Base-by-base conservation (phyloP, 176 grass and related monocot species). In the Elaeis guineensis region DNA sequence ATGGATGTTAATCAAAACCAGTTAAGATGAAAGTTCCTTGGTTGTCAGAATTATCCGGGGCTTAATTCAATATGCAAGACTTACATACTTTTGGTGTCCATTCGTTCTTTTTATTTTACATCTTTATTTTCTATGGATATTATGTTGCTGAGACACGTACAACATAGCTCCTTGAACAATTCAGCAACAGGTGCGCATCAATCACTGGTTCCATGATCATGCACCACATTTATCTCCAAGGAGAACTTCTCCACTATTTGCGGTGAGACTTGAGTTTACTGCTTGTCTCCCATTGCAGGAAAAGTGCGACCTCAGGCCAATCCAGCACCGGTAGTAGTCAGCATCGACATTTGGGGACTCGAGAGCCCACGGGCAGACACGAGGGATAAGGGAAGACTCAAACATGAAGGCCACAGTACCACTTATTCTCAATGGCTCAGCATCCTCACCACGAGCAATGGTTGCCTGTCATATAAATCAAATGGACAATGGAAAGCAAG, bases 351-450 rank as follows among this genome's bases (percentile, higher is more conserved):
- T 51, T 0, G 84, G 87, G 4, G 83, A 91, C 14, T 97, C 87
- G 0, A 97, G 83, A 8, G 87, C 81, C 92, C 92, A 97, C 2
- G 61, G 76, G 72, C 87, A 91, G n/a, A 91, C 78, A 0, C 83
- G 84, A 21, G 87, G 92, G 51, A 97, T 85, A 7, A 91, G 81
- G 0, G 78, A 72, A 0, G 87, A 91, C 75, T 91, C 92, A 16
- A 97, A 91, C 87, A 91, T 97, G 75, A 97, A 97, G 4, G 92
- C 92, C 71, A 91, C 48, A 3, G 87, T 90, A 19, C 78, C 84
- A 0, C 61, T 32, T 0, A 97, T 69, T 76, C 81, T 82, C 19
- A 17, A 60, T 28, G 92, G 92, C 23, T 82, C 59, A 9, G 67
- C 87, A 23, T 65, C 69, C 3, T 66, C 68, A 2, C 30, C 57